Conservation (phyloP, 1,284 basidiomycete genomes). For the Ceratobasidium sp. region DNA sequence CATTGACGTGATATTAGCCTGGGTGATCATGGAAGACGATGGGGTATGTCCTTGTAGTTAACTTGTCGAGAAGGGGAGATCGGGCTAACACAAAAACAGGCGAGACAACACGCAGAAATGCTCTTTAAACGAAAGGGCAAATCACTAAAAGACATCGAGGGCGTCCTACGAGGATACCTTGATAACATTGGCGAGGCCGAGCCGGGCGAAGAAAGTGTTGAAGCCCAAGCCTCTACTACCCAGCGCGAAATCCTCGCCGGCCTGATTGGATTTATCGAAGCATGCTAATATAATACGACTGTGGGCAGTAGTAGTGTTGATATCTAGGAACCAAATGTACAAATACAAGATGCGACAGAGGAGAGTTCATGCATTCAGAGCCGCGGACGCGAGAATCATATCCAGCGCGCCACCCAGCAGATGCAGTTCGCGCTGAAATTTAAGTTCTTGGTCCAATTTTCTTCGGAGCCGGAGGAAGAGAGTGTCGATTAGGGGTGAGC, state of each 20-base stretch:
- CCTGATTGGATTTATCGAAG: slow-evolving; percentile 72
- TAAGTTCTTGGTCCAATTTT: slow-evolving; percentile 85
- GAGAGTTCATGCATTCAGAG: slow-evolving; percentile 47
- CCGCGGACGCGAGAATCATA: slow-evolving; percentile 84
- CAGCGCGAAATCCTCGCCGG: slow-evolving; percentile 75
- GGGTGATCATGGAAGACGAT: slow-evolving; percentile 98
- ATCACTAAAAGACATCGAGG: slow-evolving; percentile 71
- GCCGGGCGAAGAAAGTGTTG: slow-evolving; percentile 41
- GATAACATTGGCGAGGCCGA: slow-evolving; percentile 70
- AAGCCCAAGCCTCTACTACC: slow-evolving; percentile 55
- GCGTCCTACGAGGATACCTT: slow-evolving; percentile 71
- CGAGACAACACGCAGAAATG: slow-evolving; percentile 63
- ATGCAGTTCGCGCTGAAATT: slow-evolving; percentile 89
- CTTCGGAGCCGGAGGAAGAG: slow-evolving; percentile 85
- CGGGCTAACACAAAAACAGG: slow-evolving; percentile 2
- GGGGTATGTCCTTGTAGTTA: slow-evolving; percentile 68
- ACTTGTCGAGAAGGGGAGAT: not conserved
- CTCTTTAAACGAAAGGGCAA: slow-evolving; percentile 79
- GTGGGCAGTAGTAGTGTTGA: slow-evolving; percentile 9
- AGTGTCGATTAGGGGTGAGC: slow-evolving; percentile 91
- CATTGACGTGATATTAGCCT: slow-evolving; percentile 92
- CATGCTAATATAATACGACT: slow-evolving; percentile 48
- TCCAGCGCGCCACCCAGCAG: slow-evolving; percentile 89
- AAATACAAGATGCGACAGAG: slow-evolving; percentile 9
- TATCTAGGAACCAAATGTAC: slow-evolving; percentile 41